A percentile compares a stretch with the other conserved stretches of the same genome.
Conservation (phyloP, 768 basidiomycete species). For the Tricholoma bakamatsutake region DNA sequence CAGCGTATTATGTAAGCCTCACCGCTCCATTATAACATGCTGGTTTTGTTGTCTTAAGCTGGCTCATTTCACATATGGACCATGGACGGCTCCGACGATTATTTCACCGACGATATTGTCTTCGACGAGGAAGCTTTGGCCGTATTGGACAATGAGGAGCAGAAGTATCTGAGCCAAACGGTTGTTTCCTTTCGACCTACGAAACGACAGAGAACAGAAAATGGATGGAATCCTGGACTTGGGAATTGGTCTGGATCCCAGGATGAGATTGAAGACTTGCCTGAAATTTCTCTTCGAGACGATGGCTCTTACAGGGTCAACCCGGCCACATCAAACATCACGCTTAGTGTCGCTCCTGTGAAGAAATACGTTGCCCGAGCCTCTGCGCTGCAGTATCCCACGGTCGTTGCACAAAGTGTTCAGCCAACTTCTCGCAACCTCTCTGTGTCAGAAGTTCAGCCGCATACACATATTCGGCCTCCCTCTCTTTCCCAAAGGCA, state of each 20-base stretch:
- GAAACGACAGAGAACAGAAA: constrained; percentile 52
- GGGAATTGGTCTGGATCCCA: constrained; percentile 18
- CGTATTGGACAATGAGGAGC: constrained; percentile 54
- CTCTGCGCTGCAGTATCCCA: not conserved
- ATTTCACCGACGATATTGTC: constrained; percentile 56
- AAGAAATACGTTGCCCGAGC: not conserved
- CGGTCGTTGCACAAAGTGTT: not conserved
- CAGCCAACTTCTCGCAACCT: not conserved
- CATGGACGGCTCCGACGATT: constrained; percentile 65
- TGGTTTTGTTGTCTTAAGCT: not conserved
- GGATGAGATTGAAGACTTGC: constrained; percentile 47
- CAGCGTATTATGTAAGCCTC: not conserved
- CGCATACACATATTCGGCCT: constrained; percentile 10
- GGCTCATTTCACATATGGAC: not conserved
- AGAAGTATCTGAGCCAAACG: constrained; percentile 30
- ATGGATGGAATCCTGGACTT: constrained; percentile 35
- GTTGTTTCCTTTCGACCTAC: constrained; percentile 24
- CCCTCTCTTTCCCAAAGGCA: constrained; percentile 5
- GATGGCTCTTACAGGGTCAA: constrained; percentile 53
- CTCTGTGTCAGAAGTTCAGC: constrained; percentile 2
- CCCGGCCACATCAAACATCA: not conserved
- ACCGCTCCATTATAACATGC: not conserved
- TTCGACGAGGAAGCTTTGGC: constrained; percentile 60
- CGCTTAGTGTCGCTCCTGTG: not conserved
- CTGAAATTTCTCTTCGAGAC: constrained; percentile 55